Evolutionary conservation across 768 basidiomycete species (phyloP).

Genomic region (Termitomyces titanicus): DNA sequence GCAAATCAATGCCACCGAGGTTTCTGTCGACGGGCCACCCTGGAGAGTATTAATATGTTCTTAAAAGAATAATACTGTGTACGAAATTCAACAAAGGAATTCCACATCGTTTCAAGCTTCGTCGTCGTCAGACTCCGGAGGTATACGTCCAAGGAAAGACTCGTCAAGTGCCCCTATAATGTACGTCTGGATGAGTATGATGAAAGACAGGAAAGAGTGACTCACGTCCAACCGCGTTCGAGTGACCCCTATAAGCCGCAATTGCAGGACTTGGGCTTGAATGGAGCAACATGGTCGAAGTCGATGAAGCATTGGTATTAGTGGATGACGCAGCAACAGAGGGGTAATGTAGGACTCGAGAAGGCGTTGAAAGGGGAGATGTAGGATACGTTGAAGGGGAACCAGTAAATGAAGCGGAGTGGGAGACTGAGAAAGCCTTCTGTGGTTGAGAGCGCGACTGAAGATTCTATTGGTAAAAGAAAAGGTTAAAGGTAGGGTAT

Average conservation of each 20-base stretch:
- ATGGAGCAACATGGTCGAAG: slow-evolving; percentile 28
- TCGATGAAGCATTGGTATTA: slow-evolving; percentile 28
- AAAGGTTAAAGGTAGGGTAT: not conserved
- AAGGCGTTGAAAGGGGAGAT: slow-evolving; percentile 40
- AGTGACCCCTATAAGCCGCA: slow-evolving; percentile 38
- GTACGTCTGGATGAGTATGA: not conserved
- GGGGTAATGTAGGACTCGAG: slow-evolving; percentile 33
- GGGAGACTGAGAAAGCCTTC: slow-evolving; percentile 39
- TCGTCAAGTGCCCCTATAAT: slow-evolving; percentile 37
- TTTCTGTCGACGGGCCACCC: not conserved
- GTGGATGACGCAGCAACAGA: slow-evolving; percentile 27
- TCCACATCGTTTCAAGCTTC: not conserved
- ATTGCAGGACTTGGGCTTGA: slow-evolving; percentile 40
- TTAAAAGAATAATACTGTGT: not conserved
- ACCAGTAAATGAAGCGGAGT: slow-evolving; percentile 29
- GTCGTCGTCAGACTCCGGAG: slow-evolving; percentile 4
- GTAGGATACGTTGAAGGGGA: slow-evolving; percentile 27
- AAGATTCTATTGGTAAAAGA: not conserved
- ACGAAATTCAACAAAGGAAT: not conserved
- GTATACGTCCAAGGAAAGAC: slow-evolving; percentile 28
- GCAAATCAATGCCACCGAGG: not conserved
- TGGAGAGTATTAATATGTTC: not conserved
- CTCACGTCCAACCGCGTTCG: slow-evolving; percentile 35
- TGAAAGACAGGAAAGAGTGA: not conserved
- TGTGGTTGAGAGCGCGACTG: slow-evolving; percentile 41